Evolutionary conservation across 768 basidiomycete species (phyloP), one percentile per base, ranked within the genome.

Genomic region (Hygrocybe punicea): DNA sequence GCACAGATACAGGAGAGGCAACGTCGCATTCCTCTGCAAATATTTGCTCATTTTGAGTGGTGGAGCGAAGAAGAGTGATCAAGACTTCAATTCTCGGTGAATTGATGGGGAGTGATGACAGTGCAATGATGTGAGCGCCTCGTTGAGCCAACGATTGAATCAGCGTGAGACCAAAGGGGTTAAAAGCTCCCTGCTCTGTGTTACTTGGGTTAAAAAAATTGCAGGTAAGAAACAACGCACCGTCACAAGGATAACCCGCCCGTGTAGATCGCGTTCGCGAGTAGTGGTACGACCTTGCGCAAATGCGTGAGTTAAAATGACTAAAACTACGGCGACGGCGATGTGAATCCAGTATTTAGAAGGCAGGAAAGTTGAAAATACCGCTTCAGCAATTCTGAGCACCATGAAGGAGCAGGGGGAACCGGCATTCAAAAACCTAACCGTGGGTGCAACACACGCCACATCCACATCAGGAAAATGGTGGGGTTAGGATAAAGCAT

Each of bases 21-120:
- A 92, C 71, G 65, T 92, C 86, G 62, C 89, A 92, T 53, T 88
- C 75, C 58, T 94, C 92, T 11, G 87, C 89, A 66, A 75, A 93
- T 53, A 95, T 83, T 53, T 86, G 74, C 60, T 90, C 84, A 71
- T 94, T 94, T 45, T 80, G 79, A 16, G 85, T 85, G 2, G 84
- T 80, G 0, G 79, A 76, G 45, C 89, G 85, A 24, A 94, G 69
- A 53, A 91, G 79, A 8, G 81, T 73, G 57, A 93, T 71, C 45
- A 92, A 75, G 45, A 86, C 77, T n/a, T 80, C 72, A 2, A 85
- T 78, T 23, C 80, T 64, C 29, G 80, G 67, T 0, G 83, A 77
- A 13, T 81, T 78, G 19, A 87, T 73, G 1, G 85, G 79, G 42
- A 83, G 77, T 0, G 82, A 77, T 0, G 87, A 80, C 19, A 93